These are phyloP conservation scores for Populus ilicifolia DNA, from an alignment of 345 rosid species.

Conservation along the genomic window DNA sequence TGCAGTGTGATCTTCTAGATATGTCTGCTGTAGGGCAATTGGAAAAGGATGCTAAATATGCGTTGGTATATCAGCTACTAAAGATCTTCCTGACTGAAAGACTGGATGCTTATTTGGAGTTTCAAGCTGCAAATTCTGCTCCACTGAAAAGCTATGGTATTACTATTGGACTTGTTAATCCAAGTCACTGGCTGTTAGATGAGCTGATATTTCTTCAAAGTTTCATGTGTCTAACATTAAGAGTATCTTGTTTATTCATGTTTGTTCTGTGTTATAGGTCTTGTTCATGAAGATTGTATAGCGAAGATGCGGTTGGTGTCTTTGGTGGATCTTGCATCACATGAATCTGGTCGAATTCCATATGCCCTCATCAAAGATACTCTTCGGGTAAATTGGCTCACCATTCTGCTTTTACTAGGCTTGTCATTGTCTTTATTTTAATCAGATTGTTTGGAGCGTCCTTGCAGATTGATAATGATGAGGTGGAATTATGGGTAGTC, in stretches of 20 bases:
- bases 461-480: constrained; percentile 69
- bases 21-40: constrained; percentile 80
- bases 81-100: constrained; percentile 77
- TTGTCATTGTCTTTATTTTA: not conserved
- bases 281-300: constrained; percentile 80
- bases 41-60: constrained; percentile 73
- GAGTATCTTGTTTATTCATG: not conserved
- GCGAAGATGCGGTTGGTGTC: constrained; percentile 85
- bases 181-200: not conserved
- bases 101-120: constrained; percentile 72
- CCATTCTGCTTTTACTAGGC: constrained; percentile 4
- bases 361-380: constrained; percentile 60
- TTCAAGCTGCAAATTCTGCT: constrained; percentile 64
- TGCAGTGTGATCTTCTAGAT: constrained; percentile 93
- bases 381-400: constrained; percentile 52
- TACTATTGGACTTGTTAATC: not conserved
- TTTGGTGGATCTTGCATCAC: constrained; percentile 66
- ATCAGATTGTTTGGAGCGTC: constrained; percentile 3
- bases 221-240: not conserved
- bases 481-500: constrained; percentile 82
- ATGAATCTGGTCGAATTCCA: constrained; percentile 68
- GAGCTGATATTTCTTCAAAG: not conserved
- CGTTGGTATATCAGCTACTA: constrained; percentile 70
- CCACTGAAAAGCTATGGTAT: constrained; percentile 72
- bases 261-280: constrained; percentile 43